These are phyloP conservation scores for Suillus ampliporus DNA, from an alignment of 768 basidiomycete genomes.

Conservation along the genomic window DNA sequence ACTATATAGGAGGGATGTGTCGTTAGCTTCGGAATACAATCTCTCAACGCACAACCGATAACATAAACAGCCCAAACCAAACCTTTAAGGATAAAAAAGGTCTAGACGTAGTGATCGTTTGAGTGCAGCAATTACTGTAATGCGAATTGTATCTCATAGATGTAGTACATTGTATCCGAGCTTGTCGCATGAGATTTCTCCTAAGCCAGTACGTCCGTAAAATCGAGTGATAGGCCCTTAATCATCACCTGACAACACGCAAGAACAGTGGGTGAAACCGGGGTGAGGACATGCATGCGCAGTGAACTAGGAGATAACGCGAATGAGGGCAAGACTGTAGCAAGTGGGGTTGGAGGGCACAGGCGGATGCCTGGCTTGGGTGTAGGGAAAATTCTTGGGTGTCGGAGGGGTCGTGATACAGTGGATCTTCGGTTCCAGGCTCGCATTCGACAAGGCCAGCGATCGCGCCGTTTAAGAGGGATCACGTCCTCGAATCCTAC, in stretches of 20 bases:
- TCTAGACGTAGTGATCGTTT: too few species aligned
- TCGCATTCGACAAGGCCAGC: slow-evolving; percentile 74
- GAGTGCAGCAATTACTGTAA: too few species aligned
- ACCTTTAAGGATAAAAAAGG: too few species aligned
- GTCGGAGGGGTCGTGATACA: slow-evolving; percentile 7
- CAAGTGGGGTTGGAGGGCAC: slow-evolving; percentile 66
- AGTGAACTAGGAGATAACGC: slow-evolving; percentile 47
- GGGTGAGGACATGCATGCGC: slow-evolving; percentile 79
- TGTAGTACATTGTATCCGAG: too few species aligned
- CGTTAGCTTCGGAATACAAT: too few species aligned
- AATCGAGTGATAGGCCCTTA: too few species aligned
- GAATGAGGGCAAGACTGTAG: slow-evolving; percentile 79
- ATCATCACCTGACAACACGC: slow-evolving; percentile 45
- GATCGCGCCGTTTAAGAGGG: slow-evolving; percentile 76
- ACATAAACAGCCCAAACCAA: too few species aligned
- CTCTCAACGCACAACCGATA: too few species aligned
- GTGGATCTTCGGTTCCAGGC: not conserved
- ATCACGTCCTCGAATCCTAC: slow-evolving; percentile 83
- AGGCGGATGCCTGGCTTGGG: slow-evolving; percentile 58
- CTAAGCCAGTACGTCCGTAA: too few species aligned
- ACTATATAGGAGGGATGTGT: too few species aligned
- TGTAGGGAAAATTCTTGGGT: slow-evolving; percentile 55
- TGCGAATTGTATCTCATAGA: too few species aligned
- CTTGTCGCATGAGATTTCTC: too few species aligned
- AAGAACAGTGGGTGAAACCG: slow-evolving; percentile 60